Evolutionary conservation across 176 grass and related monocot species (phyloP).

Genomic region (Raddia distichophylla): DNA sequence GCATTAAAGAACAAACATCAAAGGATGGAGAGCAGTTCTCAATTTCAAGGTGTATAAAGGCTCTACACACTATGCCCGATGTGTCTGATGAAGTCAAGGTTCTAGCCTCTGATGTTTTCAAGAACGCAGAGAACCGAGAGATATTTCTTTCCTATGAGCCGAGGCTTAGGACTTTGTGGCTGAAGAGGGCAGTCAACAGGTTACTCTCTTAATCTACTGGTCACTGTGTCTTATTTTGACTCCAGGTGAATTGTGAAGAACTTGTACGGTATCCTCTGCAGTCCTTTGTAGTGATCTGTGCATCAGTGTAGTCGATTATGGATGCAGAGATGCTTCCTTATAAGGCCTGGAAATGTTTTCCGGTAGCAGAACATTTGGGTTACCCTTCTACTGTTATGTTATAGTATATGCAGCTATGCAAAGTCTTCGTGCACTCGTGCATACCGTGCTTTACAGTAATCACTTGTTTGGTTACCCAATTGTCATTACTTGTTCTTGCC

Average conservation of each 20-base stretch:
- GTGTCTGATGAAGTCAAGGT: conserved; percentile 52
- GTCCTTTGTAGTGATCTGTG: neutral
- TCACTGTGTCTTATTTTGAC: neutral
- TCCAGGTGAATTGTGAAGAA: neutral
- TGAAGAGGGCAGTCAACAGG: conserved; percentile 53
- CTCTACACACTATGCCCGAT: conserved; percentile 38
- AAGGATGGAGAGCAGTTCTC: conserved; percentile 44
- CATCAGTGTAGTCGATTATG: neutral
- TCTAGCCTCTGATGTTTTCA: conserved; percentile 57
- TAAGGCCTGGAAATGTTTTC: neutral
- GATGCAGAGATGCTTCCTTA: neutral
- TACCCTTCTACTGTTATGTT: too few relatives aligned
- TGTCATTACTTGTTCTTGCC: neutral
- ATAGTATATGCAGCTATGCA: neutral
- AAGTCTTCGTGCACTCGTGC: neutral
- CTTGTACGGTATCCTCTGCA: neutral
- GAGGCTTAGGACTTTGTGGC: conserved; percentile 45
- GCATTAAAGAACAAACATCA: conserved; percentile 36
- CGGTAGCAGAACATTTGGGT: neutral
- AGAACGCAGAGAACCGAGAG: conserved; percentile 51
- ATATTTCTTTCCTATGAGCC: conserved; percentile 57
- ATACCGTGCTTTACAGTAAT: neutral
- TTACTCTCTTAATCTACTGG: conserved; percentile 12
- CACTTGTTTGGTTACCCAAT: conserved; percentile 4
- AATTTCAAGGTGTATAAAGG: conserved; percentile 47